These are phyloP conservation scores for Aureobasidium sp. DNA, from an alignment of 2,329 filamentous ascomycete species.

Conservation along the genomic window DNA sequence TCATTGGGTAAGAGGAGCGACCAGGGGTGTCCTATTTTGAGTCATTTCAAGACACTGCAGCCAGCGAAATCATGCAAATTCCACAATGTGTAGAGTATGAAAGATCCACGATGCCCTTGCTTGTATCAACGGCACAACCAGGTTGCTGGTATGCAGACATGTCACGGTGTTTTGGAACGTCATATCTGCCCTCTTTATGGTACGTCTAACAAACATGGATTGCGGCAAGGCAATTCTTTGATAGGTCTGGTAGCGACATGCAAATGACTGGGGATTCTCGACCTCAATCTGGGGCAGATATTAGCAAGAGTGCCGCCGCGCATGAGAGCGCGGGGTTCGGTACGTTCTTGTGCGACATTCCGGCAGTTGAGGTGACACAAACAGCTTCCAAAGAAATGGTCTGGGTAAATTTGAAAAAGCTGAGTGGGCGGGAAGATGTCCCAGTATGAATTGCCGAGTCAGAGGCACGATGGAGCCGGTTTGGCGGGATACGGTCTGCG, in stretches of 20 bases:
- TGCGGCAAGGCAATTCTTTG: neutral
- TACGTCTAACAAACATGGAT: neutral
- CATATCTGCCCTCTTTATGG: neutral
- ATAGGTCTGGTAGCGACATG: neutral
- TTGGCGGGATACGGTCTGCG: conserved; percentile 8
- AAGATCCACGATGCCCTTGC: neutral
- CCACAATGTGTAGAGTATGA: neutral
- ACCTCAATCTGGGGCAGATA: neutral
- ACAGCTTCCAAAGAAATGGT: neutral
- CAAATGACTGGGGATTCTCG: neutral
- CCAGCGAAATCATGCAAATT: neutral
- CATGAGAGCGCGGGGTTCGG: neutral
- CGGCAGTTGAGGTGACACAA: neutral
- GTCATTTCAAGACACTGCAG: neutral
- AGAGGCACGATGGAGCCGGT: neutral
- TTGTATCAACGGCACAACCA: neutral
- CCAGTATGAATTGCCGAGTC: conserved; percentile 6
- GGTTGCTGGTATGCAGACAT: neutral
- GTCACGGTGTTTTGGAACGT: neutral
- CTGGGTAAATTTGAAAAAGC: neutral
- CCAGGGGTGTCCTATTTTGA: neutral
- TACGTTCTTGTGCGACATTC: conserved; percentile 2
- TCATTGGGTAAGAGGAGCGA: neutral
- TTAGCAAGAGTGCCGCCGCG: neutral
- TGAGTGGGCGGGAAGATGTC: neutral